Evolutionary conservation across 2,329 filamentous ascomycete genomes (phyloP).

Genomic region (Fusarium sp.): DNA sequence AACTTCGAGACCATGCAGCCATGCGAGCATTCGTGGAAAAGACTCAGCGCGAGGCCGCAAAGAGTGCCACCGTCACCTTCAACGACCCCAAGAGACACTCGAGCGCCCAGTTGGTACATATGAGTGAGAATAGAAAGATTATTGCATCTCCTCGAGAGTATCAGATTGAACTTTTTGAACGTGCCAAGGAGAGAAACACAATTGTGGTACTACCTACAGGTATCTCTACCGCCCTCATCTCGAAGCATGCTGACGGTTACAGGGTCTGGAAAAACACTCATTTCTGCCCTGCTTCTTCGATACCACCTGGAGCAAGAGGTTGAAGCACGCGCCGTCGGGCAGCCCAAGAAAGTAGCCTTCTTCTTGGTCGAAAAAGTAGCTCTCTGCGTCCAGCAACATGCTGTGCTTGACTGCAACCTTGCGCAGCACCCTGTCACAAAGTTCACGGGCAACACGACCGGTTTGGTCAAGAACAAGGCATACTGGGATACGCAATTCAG

Average conservation of each 20-base stretch:
- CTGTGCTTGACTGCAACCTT: constrained; percentile 83
- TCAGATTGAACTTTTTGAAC: constrained; percentile 90
- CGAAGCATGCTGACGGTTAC: constrained; percentile 1
- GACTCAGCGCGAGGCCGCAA: constrained; percentile 53
- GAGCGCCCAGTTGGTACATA: constrained; percentile 48
- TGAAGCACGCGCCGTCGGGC: constrained; percentile 70
- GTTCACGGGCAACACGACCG: constrained; percentile 77
- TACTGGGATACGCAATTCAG: constrained; percentile 65
- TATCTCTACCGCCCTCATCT: constrained; percentile 44
- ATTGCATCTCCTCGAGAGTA: constrained; percentile 88
- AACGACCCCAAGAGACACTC: constrained; percentile 48
- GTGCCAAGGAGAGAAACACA: constrained; percentile 83
- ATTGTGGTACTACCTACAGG: constrained; percentile 96
- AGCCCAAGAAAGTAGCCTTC: constrained; percentile 76
- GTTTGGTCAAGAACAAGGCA: constrained; percentile 52
- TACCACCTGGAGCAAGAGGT: constrained; percentile 82
- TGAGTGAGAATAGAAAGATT: constrained; percentile 61
- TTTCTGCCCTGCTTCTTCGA: constrained; percentile 85
- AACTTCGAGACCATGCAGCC: constrained; percentile 60
- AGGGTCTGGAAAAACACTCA: constrained; percentile 96
- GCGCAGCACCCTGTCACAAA: constrained; percentile 74
- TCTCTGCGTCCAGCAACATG: constrained; percentile 88
- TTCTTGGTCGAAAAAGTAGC: constrained; percentile 93
- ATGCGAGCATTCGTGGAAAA: constrained; percentile 59
- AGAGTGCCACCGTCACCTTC: constrained; percentile 36